Percentiles rank a stretch among this genome's conserved stretches.
Evolutionary conservation across 2,329 filamentous ascomycete genomes (phyloP).

Genomic region (Paecilomyces sp.): DNA sequence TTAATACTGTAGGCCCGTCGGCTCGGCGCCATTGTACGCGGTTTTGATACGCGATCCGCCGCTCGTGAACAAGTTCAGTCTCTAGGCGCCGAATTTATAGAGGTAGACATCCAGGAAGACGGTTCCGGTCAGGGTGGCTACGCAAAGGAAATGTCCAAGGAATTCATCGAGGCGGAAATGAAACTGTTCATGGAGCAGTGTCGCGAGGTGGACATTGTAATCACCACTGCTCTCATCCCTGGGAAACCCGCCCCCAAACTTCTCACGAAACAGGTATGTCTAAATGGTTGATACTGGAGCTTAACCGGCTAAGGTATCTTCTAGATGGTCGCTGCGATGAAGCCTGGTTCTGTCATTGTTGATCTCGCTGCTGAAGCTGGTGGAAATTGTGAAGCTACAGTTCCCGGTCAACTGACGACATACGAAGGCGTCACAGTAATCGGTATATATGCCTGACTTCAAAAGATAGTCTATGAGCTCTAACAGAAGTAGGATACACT

Average conservation of each 20-base stretch:
- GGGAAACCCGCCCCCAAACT: slow-evolving; percentile 75
- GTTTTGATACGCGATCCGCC: slow-evolving; percentile 85
- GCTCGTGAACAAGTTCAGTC: slow-evolving; percentile 86
- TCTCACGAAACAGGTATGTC: slow-evolving; percentile 60
- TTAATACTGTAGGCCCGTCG: slow-evolving; percentile 53
- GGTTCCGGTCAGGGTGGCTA: slow-evolving; percentile 80
- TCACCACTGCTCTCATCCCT: slow-evolving; percentile 87
- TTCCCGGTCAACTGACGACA: slow-evolving; percentile 61
- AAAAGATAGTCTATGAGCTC: neutral
- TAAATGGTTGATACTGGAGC: neutral
- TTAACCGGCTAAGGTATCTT: neutral
- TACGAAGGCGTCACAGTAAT: slow-evolving; percentile 79
- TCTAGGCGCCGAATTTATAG: slow-evolving; percentile 80
- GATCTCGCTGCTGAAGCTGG: slow-evolving; percentile 83
- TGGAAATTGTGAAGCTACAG: slow-evolving; percentile 78
- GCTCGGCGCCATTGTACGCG: slow-evolving; percentile 81
- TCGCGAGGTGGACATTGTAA: slow-evolving; percentile 82
- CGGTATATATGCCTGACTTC: slow-evolving; percentile 43
- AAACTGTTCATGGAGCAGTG: slow-evolving; percentile 84
- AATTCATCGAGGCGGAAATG: slow-evolving; percentile 90
- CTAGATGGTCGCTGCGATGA: slow-evolving; percentile 75
- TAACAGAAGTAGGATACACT: slow-evolving; percentile 58
- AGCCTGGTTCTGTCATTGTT: slow-evolving; percentile 79
- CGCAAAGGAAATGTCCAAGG: slow-evolving; percentile 89
- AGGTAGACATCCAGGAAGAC: slow-evolving; percentile 78